Percentiles rank a stretch among this genome's conserved stretches.
These are phyloP conservation scores for Sphagnum magellanicum DNA, from an alignment of 228 moss, liverwort and hornwort species.

Conservation along the genomic window DNA sequence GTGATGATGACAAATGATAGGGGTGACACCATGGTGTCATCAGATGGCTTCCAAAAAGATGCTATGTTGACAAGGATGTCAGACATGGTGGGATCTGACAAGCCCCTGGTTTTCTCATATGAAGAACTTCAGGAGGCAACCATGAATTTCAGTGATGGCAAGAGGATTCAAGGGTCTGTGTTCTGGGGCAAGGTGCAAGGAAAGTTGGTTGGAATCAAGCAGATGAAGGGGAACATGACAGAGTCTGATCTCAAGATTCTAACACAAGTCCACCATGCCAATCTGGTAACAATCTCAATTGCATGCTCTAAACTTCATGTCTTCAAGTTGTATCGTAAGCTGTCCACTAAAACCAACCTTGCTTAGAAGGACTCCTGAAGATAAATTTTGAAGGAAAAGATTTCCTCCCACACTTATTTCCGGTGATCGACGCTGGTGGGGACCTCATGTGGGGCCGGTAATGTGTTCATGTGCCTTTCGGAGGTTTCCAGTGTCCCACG, in stretches of 20 bases:
- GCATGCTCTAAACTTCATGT: too few species aligned
- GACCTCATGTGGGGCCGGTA: too few species aligned
- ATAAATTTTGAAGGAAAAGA: too few species aligned
- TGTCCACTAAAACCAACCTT: too few species aligned
- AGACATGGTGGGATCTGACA: constrained; percentile 53
- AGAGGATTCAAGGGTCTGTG: constrained; percentile 66
- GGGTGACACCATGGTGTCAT: constrained; percentile 1
- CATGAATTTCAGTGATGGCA: constrained; percentile 41
- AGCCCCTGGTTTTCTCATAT: constrained; percentile 37
- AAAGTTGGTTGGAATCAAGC: constrained; percentile 64
- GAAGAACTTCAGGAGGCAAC: constrained; percentile 54
- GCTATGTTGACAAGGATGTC: constrained; percentile 49
- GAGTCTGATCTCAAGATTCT: constrained; percentile 65
- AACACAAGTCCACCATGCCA: constrained; percentile 68
- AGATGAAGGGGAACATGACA: constrained; percentile 58
- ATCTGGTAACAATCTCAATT: constrained; percentile 22
- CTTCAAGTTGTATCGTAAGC: too few species aligned
- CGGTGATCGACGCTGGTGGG: too few species aligned
- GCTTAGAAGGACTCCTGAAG: too few species aligned
- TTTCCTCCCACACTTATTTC: too few species aligned
- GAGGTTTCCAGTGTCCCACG: too few species aligned
- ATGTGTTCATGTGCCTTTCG: too few species aligned
- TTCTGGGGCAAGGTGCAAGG: constrained; percentile 47
- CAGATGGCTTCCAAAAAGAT: neutral
- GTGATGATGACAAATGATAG: neutral